Evolutionary conservation across 2,329 filamentous ascomycete species (phyloP), one percentile per base, ranked within the genome.

Genomic region (Fusarium avenaceum): DNA sequence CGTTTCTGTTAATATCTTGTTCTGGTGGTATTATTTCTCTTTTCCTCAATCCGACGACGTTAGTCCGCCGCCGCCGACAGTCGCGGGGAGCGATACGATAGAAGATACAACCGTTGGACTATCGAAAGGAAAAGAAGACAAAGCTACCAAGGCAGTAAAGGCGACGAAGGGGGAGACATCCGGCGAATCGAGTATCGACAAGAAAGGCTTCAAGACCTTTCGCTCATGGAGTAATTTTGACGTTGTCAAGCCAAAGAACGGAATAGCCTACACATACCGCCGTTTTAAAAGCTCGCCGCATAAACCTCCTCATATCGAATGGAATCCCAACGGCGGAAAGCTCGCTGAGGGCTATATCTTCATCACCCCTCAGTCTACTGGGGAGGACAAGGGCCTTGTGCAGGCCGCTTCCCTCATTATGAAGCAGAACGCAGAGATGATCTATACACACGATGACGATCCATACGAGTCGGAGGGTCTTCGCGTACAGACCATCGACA

Each of bases 401-500:
- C 67, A 69, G 30, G 58, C 57, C 14, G 54, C 46, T 8, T 65
- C 55, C 9, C 39, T 72, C 32, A 73, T 76, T 14, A 76, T 76
- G 68, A 64, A 60, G 13, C 67, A 67, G 13, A 71, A 74, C 11
- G 73, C 74, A 20, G 76, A 78, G 38, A 70, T 78, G 24, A 53
- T 79, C 6, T 79, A 75, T 15, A 63, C 58, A 1, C 57, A 64
- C 14, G 63, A 71, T 4, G 71, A 68, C 14, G 71, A 73, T 1
- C 33, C 53, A 0, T 15, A 42, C 4, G 52, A 48, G 2, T 65
- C 67, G 13, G 67, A 70, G 20, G 75, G 73, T 5, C 66, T 76
- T 46, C 69, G 65, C 0, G 72, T 75, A 1, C 77, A 79, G 50
- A 70, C 42, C 0, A 65, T 78, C 19, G 62, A 75, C n/a, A 76